These are phyloP conservation scores for Cucurbita pepo DNA, from an alignment of 306 rosid genomes.

Conservation along the genomic window DNA sequence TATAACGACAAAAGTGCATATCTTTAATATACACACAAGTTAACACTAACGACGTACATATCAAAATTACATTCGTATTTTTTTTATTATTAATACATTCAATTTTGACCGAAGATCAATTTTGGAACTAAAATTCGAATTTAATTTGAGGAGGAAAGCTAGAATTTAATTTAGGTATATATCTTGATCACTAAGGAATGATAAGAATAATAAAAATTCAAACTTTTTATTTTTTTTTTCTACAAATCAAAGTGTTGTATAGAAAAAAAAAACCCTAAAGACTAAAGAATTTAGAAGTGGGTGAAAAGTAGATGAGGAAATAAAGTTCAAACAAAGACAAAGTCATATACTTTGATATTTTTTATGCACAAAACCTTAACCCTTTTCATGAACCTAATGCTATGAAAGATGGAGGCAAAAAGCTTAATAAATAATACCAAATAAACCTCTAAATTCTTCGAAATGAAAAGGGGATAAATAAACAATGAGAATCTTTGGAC, in stretches of 20 bases:
- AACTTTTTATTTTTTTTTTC: not conserved
- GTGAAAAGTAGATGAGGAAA: not conserved
- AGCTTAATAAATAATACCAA: not conserved
- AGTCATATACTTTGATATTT: not conserved
- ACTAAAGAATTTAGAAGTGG: not conserved
- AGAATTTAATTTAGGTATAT: not conserved
- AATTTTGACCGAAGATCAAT: too few species aligned
- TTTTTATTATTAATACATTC: too few species aligned
- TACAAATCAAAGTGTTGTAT: too few species aligned
- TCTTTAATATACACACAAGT: too few species aligned
- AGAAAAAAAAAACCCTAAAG: not conserved
- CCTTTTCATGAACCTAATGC: not conserved
- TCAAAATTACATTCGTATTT: too few species aligned
- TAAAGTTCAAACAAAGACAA: not conserved
- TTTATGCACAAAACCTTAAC: not conserved
- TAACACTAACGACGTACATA: too few species aligned
- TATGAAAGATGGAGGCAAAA: not conserved
- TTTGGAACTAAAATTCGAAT: too few species aligned
- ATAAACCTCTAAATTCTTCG: not conserved
- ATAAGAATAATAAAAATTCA: not conserved
- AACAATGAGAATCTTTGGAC: not conserved
- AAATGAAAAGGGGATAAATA: not conserved
- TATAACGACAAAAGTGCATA: too few species aligned
- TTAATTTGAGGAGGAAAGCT: too few species aligned
- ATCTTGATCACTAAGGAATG: not conserved